These are phyloP conservation scores for Kalaharituber pfeilii DNA, from an alignment of 2,329 filamentous ascomycete species.

Conservation along the genomic window DNA sequence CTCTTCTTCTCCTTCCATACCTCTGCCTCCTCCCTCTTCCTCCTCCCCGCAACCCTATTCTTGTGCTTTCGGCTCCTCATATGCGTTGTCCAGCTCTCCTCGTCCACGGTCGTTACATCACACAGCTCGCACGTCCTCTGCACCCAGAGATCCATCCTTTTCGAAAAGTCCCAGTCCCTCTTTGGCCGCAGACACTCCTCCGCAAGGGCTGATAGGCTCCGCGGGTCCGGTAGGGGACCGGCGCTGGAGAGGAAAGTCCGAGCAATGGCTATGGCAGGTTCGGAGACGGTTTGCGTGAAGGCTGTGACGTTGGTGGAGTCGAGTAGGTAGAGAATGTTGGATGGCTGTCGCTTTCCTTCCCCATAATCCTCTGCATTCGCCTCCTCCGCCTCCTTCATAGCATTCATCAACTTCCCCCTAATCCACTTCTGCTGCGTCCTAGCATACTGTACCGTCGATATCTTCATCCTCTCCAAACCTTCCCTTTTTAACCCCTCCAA, in stretches of 20 bases:
- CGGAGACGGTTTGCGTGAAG: slow-evolving; percentile 48
- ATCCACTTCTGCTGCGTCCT: slow-evolving; percentile 78
- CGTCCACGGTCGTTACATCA: slow-evolving; percentile 36
- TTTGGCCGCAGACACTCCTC: slow-evolving; percentile 41
- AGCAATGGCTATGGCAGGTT: slow-evolving; percentile 46
- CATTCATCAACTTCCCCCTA: slow-evolving; percentile 57
- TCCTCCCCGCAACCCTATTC: slow-evolving; percentile 39
- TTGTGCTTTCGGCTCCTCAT: slow-evolving; percentile 40
- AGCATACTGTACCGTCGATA: slow-evolving; percentile 74
- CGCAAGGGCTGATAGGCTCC: slow-evolving; percentile 41
- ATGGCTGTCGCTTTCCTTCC: slow-evolving; percentile 36
- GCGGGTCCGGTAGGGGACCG: slow-evolving; percentile 34
- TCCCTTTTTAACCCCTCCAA: slow-evolving; percentile 39
- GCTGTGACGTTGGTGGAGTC: slow-evolving; percentile 53
- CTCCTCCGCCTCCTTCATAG: slow-evolving; percentile 39
- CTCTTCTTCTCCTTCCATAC: slow-evolving; percentile 9
- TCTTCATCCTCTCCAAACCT: slow-evolving; percentile 59
- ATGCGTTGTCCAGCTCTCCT: slow-evolving; percentile 42
- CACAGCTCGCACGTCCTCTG: slow-evolving; percentile 55
- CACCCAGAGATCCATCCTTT: slow-evolving; percentile 32
- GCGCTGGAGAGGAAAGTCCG: slow-evolving; percentile 23
- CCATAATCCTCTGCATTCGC: slow-evolving; percentile 37
- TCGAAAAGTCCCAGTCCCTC: slow-evolving; percentile 32
- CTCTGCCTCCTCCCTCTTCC: slow-evolving; percentile 34
- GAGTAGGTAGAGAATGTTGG: slow-evolving; percentile 49